These are phyloP conservation scores for Colletotrichum viniferum DNA, from an alignment of 2,329 filamentous ascomycete species.

Conservation along the genomic window DNA sequence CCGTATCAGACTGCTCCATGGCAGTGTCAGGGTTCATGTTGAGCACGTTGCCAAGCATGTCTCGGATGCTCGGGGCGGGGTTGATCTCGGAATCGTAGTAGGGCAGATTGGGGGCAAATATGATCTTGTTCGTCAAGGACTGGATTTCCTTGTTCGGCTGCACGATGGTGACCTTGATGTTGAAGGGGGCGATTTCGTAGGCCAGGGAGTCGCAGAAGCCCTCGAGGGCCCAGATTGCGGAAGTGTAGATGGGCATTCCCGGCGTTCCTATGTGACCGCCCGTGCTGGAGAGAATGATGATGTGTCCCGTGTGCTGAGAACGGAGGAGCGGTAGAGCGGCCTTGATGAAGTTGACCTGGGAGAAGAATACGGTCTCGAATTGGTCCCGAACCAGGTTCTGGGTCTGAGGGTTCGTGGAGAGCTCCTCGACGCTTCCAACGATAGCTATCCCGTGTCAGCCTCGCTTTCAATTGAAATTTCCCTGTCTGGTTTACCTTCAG, in stretches of 20 bases:
- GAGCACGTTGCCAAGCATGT: slow-evolving; percentile 81
- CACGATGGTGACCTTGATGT: slow-evolving; percentile 93
- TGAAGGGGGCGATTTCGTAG: slow-evolving; percentile 96
- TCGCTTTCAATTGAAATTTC: neutral
- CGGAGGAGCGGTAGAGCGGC: slow-evolving; percentile 82
- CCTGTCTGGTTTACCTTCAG: slow-evolving; percentile 66
- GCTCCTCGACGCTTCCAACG: slow-evolving; percentile 89
- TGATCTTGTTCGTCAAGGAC: slow-evolving; percentile 84
- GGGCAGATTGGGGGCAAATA: slow-evolving; percentile 78
- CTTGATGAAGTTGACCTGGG: slow-evolving; percentile 95
- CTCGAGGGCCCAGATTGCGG: slow-evolving; percentile 92
- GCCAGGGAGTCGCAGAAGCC: slow-evolving; percentile 95
- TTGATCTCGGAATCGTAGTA: slow-evolving; percentile 70
- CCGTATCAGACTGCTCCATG: slow-evolving; percentile 35
- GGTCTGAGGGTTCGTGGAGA: slow-evolving; percentile 74
- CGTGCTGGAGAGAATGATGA: slow-evolving; percentile 87
- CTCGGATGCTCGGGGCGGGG: slow-evolving; percentile 79
- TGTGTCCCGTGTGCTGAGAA: slow-evolving; percentile 81
- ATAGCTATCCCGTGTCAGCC: slow-evolving; percentile 60
- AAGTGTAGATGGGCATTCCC: slow-evolving; percentile 87
- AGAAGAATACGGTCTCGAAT: slow-evolving; percentile 95
- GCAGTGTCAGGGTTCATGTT: slow-evolving; percentile 75
- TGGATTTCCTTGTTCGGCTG: slow-evolving; percentile 95
- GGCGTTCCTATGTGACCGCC: slow-evolving; percentile 93
- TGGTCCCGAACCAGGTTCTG: slow-evolving; percentile 85